Evolutionary conservation across 306 rosid species (phyloP), one percentile per base, ranked within the genome.

Genomic region (Oxytropis ochrocephala): DNA sequence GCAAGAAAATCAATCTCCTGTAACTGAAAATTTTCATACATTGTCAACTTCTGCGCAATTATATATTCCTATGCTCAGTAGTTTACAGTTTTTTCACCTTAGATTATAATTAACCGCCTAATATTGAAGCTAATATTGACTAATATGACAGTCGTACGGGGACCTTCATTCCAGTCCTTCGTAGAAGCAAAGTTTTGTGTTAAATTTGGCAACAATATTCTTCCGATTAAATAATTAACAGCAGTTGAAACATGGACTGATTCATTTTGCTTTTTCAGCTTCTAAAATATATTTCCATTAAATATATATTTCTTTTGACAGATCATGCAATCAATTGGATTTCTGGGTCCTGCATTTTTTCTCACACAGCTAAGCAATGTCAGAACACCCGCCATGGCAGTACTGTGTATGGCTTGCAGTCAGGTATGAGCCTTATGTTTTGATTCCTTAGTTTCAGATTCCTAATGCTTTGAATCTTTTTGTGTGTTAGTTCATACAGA

Each of bases 311-410:
- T 66, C 64, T 3, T 75, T 87, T 67, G 52, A 74, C 93, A 90
- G 96, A 88, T 92, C 83, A 90, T 90, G 98, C 98, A 92, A 77
- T 86, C 97, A 13, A 83, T 89, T 36, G 97, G 95, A 21, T 91
- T 91, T 86, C 77, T 95, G 35, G 97, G 97, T 70, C 97, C 99
- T 5, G 96, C 97, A 13, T 84, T 95, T 82, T 91, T 91, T 75
- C 97, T 86, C 79, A 81, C 95, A 16, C 97, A 81, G 85, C 91
- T 91, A 66, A 86, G 92, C 75, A 88, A 77, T 66, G 86, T 89
- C 70, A 81, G 55, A 75, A 89, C 95, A 80, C 96, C 97, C 3
- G 78, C 91, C 60, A 73, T 89, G 91, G 97, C 96, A 80, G 96
- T 91, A 48, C 70, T 87, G 21, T 91, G 92, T 84, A 91, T 95